Base-by-base conservation (phyloP, 352 stramenopile genomes). In the Globisporangium recalcitrans region DNA sequence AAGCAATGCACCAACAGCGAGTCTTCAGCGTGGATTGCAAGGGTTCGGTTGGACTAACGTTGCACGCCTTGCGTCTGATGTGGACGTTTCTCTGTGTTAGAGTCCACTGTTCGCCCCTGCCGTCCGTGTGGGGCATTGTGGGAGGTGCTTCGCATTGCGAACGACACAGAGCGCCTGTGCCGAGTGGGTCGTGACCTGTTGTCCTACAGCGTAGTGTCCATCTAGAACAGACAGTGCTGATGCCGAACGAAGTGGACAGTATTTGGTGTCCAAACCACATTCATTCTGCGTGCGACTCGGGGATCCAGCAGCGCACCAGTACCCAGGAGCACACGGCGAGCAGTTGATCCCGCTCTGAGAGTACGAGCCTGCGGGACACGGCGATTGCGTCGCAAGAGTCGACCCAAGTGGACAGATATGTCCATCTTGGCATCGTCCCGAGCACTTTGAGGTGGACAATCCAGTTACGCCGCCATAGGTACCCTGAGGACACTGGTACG, bases 281-380 rank as follows among this genome's bases (percentile, higher is more conserved):
- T 47, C 56, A 52, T 90, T 70, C 32, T 90, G 83, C 31, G 73
- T 69, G 0, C 68, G 73, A 52, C 78, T 74, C 2, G 73, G 67
- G 0, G 77, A 89, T 13, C 60, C 80, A 7, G 56, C 36, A 4
- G 27, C 40, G 31, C 82, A 90, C 76, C 77, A 91, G 65, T 78
- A 89, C 0, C 84, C 80, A 42, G 80, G 78, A 29, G 65, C 65
- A 34, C 84, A 93, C 7, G 71, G 68, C 3, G 71, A 52, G 47
- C 81, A 93, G 1, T 62, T 52, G 24, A 83, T 67, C n/a, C 78
- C 80, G 46, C 87, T 87, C 21, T 63, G 66, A 3, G 81, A 79
- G 60, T 87, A 91, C 10, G 73, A 72, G 1, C 84, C 84, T 8
- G 78, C 74, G 34, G 72, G 63, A 62, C 84, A 93, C 7, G 77